phyloP scores from a whole-genome alignment of 2,329 filamentous ascomycete species.

The Fusarium bactridioides region DNA sequence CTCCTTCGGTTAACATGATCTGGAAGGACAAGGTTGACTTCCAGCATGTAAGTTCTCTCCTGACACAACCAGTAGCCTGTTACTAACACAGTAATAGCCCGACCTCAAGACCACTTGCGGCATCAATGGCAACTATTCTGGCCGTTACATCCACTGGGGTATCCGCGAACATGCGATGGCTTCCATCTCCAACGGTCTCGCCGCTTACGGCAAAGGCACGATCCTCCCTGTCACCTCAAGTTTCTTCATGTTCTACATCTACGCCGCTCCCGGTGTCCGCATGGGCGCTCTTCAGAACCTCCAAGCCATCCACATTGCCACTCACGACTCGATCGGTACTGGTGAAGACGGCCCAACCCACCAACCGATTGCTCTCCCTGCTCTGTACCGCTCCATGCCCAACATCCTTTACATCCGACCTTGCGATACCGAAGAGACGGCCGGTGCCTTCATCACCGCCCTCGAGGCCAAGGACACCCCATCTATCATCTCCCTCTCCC shows the following conservation, averaged over 20 bases:
- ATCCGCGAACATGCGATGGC: slow-evolving; percentile 70
- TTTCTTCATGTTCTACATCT: slow-evolving; percentile 71
- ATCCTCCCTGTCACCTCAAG: slow-evolving; percentile 65
- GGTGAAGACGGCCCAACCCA: slow-evolving; percentile 70
- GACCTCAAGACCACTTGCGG: slow-evolving; percentile 53
- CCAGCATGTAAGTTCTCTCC: slow-evolving; percentile 48
- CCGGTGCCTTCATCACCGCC: slow-evolving; percentile 61
- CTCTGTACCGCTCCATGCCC: slow-evolving; percentile 69
- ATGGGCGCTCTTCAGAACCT: slow-evolving; percentile 67
- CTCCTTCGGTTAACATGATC: slow-evolving; percentile 63
- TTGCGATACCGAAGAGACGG: slow-evolving; percentile 64
- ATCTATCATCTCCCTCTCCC: slow-evolving; percentile 58
- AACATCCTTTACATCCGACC: slow-evolving; percentile 69
- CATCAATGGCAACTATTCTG: slow-evolving; percentile 62
- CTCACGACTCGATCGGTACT: slow-evolving; percentile 67
- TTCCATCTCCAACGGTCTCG: slow-evolving; percentile 64
- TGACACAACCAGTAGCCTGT: neutral
- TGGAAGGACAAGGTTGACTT: slow-evolving; percentile 62
- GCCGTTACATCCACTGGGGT: slow-evolving; percentile 67
- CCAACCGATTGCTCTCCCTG: slow-evolving; percentile 65
- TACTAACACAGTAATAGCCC: slow-evolving; percentile 39
- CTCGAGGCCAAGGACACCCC: slow-evolving; percentile 52
- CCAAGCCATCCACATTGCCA: slow-evolving; percentile 66
- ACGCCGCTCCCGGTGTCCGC: slow-evolving; percentile 65
- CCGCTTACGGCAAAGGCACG: slow-evolving; percentile 63